Percentiles rank a stretch among this genome's conserved stretches.
phyloP scores from a whole-genome alignment of 2,329 filamentous ascomycete genomes.

The Blastomyces emzantsi region DNA sequence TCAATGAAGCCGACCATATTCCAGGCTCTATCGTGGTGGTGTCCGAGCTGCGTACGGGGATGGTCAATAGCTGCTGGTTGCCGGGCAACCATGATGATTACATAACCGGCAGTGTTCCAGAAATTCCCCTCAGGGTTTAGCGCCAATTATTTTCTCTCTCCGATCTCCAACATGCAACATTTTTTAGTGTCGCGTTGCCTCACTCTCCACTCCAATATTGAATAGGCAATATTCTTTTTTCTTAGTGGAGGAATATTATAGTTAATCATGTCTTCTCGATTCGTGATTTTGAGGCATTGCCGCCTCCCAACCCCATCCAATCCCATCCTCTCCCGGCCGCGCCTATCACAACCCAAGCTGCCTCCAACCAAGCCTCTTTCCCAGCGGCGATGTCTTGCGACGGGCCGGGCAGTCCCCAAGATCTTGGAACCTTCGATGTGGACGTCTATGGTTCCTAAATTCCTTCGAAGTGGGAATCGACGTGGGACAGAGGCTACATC shows the following conservation, averaged over 20 bases:
- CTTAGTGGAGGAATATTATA: background rate
- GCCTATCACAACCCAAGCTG: background rate
- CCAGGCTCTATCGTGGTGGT: background rate
- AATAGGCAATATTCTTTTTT: background rate
- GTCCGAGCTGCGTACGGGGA: background rate
- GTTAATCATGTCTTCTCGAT: constrained; percentile 5
- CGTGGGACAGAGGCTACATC: constrained; percentile 23
- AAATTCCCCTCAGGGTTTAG: background rate
- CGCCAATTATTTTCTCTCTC: background rate
- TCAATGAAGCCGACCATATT: background rate
- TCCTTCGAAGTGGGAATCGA: constrained; percentile 32
- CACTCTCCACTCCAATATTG: background rate
- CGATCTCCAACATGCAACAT: background rate
- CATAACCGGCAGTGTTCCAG: background rate
- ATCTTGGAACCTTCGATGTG: constrained; percentile 55
- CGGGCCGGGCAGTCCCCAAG: constrained; percentile 35
- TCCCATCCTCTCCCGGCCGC: constrained; percentile 14
- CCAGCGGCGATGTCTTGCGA: constrained; percentile 21
- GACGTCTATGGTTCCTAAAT: constrained; percentile 59
- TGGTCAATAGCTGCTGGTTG: background rate
- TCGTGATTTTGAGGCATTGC: constrained; percentile 2
- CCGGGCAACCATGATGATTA: constrained; percentile 6
- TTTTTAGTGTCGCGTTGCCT: background rate
- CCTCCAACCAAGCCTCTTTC: constrained; percentile 10
- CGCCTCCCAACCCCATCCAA: constrained; percentile 3